phyloP scores from a whole-genome alignment of 225 moss, liverwort and hornwort genomes.

The Pleurozium schreberi region DNA sequence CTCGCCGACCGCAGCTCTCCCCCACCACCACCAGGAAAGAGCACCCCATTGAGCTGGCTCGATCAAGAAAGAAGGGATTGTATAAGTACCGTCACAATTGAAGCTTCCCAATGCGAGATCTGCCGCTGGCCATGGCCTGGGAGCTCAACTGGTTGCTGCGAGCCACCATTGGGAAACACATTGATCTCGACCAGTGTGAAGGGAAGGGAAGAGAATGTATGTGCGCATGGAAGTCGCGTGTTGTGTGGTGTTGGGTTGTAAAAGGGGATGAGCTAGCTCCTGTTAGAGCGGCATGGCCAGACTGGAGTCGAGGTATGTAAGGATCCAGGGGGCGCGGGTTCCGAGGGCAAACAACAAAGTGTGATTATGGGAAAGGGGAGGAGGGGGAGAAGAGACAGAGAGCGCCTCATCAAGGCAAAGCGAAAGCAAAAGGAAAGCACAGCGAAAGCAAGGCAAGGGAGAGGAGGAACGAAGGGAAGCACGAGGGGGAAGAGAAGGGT shows the following conservation, averaged over 20 bases:
- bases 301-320: not conserved
- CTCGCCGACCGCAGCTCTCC: not conserved
- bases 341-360: not conserved
- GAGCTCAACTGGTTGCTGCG: not conserved
- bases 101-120: not conserved
- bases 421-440: not conserved
- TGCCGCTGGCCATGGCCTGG: not conserved
- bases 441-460: not conserved
- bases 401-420: not conserved
- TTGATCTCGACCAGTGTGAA: not conserved
- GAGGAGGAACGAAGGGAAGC: not conserved
- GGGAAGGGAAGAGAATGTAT: too few species aligned
- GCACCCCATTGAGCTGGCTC: too few species aligned
- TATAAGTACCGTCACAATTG: not conserved
- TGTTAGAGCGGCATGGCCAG: not conserved
- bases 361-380: not conserved
- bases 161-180: not conserved
- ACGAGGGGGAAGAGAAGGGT: too few species aligned
- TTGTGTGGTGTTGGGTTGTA: not conserved
- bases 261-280: not conserved
- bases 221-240: not conserved
- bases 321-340: not conserved
- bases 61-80: not conserved
- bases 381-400: not conserved
- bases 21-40: too few species aligned